Evolutionary conservation across 2,329 filamentous ascomycete species (phyloP), one percentile per base, ranked within the genome.

Genomic region (Aspergillus sp.): DNA sequence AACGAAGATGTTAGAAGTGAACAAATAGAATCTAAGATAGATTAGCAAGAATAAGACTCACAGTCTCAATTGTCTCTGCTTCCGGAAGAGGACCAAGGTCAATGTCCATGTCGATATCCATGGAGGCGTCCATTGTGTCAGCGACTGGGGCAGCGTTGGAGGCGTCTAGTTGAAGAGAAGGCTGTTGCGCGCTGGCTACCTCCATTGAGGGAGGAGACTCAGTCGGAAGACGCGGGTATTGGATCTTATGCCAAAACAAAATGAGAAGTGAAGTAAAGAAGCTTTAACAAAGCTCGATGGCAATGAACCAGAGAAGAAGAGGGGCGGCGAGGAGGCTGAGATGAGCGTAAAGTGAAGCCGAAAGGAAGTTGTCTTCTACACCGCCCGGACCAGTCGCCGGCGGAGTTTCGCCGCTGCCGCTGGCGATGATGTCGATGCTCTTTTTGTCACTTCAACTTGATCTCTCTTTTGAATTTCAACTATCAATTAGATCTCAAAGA

Each of bases 71-170:
- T 45, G 56, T 57, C 38, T 78, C 74, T 23, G 71, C 67, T 12
- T 78, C 78, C 8, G 77, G 80, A 36, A 84, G 81, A 3, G 82
- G 76, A 38, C 82, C 82, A 32, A 84, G 70, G 66, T 84, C 82
- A 65, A 91, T 80, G 69, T 88, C 89, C 87, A 91, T 90, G 65
- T 91, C 89, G 58, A 91, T 87, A 75, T 92, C 89, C 88, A 91
- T 82, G 60, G 67, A 67, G 38, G 65, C 65, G 55, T 78, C 74
- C 63, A 72, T 74, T 43, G 65, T 55, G 66, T 54, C 58, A 32
- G 28, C 19, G 19, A 21, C 41, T 5, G 32, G 32, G 21, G 38
- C 23, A 28, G 57, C 48, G 55, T 53, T 57, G 56, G 39, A 23
- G 39, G 41, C 25, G 32, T 54, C 28, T 15, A 47, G 43, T 38